A percentile compares a stretch with the other conserved stretches of the same genome.
Evolutionary conservation across 2,329 filamentous ascomycete species (phyloP).

Genomic region (Alternaria burnsii): DNA sequence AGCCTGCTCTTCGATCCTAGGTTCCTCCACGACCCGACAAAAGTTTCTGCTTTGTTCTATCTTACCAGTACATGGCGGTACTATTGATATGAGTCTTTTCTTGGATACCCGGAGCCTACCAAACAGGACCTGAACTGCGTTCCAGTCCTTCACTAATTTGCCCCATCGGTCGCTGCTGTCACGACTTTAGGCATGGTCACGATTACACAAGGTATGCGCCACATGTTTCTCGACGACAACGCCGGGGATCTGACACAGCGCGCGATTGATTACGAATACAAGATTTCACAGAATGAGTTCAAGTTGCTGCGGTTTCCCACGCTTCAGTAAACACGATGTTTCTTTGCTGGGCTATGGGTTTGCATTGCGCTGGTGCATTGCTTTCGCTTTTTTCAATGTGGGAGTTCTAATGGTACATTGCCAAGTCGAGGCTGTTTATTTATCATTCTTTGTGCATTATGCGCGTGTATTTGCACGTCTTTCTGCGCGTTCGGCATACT

Average conservation of each 20-base stretch:
- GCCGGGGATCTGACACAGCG: constrained; percentile 5
- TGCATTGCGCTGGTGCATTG: constrained; percentile 48
- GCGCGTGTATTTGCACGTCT: constrained; percentile 3
- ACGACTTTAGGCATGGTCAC: constrained; percentile 8
- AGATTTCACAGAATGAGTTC: constrained; percentile 21
- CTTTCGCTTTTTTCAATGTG: constrained; percentile 30
- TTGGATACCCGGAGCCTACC: constrained; percentile 43
- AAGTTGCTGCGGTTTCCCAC: constrained; percentile 12
- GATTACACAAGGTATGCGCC: constrained; percentile 5
- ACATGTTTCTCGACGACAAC: constrained; percentile 1
- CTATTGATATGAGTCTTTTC: constrained; percentile 31
- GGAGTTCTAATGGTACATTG: constrained; percentile 16
- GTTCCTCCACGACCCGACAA: constrained; percentile 31
- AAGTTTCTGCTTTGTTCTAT: constrained; percentile 40
- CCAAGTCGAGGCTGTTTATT: constrained; percentile 16
- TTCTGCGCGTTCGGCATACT: constrained; percentile 16
- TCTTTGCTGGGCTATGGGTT: constrained; percentile 31
- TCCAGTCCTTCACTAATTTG: constrained; percentile 22
- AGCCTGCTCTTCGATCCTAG: constrained; percentile 10
- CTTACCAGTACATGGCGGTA: constrained; percentile 28
- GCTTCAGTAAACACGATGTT: constrained; percentile 25
- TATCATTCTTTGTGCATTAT: constrained; percentile 17
- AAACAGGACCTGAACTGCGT: constrained; percentile 34
- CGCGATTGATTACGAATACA: constrained; percentile 12
- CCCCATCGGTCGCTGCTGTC: constrained; percentile 17